Conservation (phyloP, 2,329 filamentous ascomycete genomes). For the Calonectria pseudoturangicola region DNA sequence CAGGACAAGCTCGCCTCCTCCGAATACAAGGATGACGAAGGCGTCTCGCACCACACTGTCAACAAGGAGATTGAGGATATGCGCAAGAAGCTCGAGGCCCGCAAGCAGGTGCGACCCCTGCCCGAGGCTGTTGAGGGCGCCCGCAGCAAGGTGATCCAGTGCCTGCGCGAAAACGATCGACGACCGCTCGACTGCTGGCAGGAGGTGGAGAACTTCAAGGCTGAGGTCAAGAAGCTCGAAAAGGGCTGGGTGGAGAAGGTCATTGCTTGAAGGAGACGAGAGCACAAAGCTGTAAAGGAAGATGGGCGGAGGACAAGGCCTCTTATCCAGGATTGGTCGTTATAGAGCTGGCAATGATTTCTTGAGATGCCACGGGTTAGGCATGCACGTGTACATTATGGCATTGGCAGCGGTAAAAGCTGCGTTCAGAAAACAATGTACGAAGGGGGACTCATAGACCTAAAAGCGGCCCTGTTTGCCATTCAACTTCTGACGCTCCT, state of each 20-base stretch:
- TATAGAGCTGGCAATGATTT: constrained; percentile 43
- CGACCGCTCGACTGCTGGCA: constrained; percentile 95
- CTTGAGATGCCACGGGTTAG: constrained; percentile 39
- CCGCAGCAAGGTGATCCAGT: constrained; percentile 84
- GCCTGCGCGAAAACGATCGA: constrained; percentile 88
- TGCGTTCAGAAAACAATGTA: constrained; percentile 55
- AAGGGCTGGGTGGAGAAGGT: constrained; percentile 91
- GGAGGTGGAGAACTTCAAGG: constrained; percentile 93
- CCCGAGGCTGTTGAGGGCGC: constrained; percentile 84
- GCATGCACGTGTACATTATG: constrained; percentile 58
- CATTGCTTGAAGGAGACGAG: constrained; percentile 64
- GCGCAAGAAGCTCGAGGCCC: constrained; percentile 75
- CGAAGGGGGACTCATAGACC: constrained; percentile 50
- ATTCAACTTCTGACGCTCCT: constrained; percentile 45
- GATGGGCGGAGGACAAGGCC: not conserved
- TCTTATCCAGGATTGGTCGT: constrained; percentile 22
- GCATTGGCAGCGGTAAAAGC: constrained; percentile 57
- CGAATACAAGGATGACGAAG: constrained; percentile 58
- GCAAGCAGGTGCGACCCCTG: constrained; percentile 79
- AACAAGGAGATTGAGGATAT: constrained; percentile 76
- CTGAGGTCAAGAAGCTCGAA: constrained; percentile 90
- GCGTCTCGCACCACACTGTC: constrained; percentile 68
- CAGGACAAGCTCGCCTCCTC: constrained; percentile 77
- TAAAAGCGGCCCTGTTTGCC: constrained; percentile 46
- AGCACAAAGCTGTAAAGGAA: constrained; percentile 19